Evolutionary conservation across 306 rosid species (phyloP), one percentile per base, ranked within the genome.

Genomic region (Glycyrrhiza uralensis): DNA sequence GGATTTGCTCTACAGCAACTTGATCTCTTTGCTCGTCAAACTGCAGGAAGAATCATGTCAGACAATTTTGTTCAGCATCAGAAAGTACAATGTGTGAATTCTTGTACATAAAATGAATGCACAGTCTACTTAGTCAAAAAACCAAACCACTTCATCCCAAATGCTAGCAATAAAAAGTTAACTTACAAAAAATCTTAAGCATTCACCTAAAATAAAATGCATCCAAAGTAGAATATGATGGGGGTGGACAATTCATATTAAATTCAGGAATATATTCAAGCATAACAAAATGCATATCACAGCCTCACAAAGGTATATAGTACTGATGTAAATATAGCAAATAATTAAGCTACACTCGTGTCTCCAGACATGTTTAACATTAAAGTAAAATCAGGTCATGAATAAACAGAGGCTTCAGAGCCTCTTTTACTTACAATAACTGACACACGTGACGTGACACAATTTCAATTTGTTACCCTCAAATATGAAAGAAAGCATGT

Each of bases 21-120:
- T 84, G 90, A 59, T 94, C 97, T 81, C 85, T 91, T 82, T 89
- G 97, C 80, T 94, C 98, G 3, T 94, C 98, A 69, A 94, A 94
- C 98, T 94, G 84, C 74, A 57, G 11, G 62, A 67, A 66, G 35
- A 47, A 62, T 78, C 18, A 29, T 29, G 29, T 45, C 26, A 58
- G 57, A 71, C 47, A 66, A 58, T 15, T 78, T 36, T 36, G 72
- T 14, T 63, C 72, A 78, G 69, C 52, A 49, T 67, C 56, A 6
- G 30, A 29, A 56, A 32, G 61, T 68, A 50, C 46, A 49, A 36
- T 35, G 66, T 22, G 13, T 15, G 22, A 29, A 57, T 59, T 39
- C 15, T 11, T 6, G 10, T 71, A 13, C 11, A 45, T 41, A 13
- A 18, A 67, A 23, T 20, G 4, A 52, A 80, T 39, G 71, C 38